Evolutionary conservation across 306 rosid species (phyloP), one percentile per base, ranked within the genome.

Genomic region (Sicyos edulis): DNA sequence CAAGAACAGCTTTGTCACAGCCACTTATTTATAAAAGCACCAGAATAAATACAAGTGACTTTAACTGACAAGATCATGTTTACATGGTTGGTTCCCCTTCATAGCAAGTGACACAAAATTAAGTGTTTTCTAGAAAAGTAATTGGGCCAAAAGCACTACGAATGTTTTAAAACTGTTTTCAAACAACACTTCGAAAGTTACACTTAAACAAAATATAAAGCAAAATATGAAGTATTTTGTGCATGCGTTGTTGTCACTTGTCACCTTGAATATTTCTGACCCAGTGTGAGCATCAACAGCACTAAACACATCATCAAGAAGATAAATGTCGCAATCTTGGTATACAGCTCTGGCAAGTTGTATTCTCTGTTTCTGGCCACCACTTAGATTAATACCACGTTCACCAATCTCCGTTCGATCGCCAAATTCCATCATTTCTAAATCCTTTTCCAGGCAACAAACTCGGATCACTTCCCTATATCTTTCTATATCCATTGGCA

Each of bases 241-340:
- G 37, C n/a, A 44, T 5, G n/a, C 11, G 71, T 44, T 61, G 3
- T 61, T 32, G 49, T 34, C 47, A 61, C 47, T 61, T 37, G 19
- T 67, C 24, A 86, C 99, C 99, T 93, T 93, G 59, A 93, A 93
- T 81, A 93, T 87, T 74, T 91, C 95, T 52, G 96, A 84, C 60
- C 99, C 99, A 8, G 99, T 91, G 73, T 93, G 99, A 47, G 99
- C 99, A 81, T 93, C 99, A 70, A 93, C 99, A 17, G 99, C 99
- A 34, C 99, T 93, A 74, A 93, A 93, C 71, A 93, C 89, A 47
- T 93, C 98, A 37, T 93, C 98, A 24, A 93, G 97, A 64, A 93
- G 91, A 85, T 93, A 93, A 70, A 90, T 79, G 79, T 93, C 97
- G 72, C 85, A 81, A 61, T 93, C 90, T 75, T 93, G 98, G 72